phyloP scores from a whole-genome alignment of 2,329 filamentous ascomycete species.

The Pyricularia grisea region DNA sequence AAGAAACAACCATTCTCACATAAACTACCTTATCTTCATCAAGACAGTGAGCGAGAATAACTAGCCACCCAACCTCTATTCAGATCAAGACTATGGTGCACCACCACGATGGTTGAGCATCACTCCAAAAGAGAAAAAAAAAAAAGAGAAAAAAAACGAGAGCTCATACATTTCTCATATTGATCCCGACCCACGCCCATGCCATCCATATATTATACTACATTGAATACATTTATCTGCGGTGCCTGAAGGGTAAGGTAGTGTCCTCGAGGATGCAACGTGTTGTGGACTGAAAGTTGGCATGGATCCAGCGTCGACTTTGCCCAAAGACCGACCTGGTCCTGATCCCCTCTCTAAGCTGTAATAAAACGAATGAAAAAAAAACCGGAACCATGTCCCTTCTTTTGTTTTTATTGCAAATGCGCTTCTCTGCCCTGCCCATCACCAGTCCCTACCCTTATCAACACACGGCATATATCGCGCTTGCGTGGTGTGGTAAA shows the following conservation, averaged over 20 bases:
- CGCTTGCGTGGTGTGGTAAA: neutral
- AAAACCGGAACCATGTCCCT: neutral
- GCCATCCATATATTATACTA: conserved; percentile 5
- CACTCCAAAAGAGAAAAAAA: too few species aligned
- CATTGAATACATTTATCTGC: conserved; percentile 5
- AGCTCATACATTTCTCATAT: neutral
- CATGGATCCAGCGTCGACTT: neutral
- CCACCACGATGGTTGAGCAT: neutral
- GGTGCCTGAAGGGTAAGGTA: neutral
- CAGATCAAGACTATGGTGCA: neutral
- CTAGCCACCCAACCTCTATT: too few species aligned
- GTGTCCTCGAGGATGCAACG: conserved; percentile 3
- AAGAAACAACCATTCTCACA: too few species aligned
- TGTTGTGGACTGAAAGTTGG: neutral
- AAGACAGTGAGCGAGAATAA: neutral
- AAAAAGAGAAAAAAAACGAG: neutral
- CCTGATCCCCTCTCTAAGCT: neutral
- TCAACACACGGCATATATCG: neutral
- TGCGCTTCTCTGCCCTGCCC: neutral
- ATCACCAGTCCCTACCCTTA: neutral
- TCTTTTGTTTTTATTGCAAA: neutral
- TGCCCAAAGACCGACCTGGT: neutral
- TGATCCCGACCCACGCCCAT: neutral
- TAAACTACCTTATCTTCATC: neutral
- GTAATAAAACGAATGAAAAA: neutral